Base-by-base conservation (phyloP, 2,329 filamentous ascomycete species). In the Ophiostoma triangulosporum region DNA sequence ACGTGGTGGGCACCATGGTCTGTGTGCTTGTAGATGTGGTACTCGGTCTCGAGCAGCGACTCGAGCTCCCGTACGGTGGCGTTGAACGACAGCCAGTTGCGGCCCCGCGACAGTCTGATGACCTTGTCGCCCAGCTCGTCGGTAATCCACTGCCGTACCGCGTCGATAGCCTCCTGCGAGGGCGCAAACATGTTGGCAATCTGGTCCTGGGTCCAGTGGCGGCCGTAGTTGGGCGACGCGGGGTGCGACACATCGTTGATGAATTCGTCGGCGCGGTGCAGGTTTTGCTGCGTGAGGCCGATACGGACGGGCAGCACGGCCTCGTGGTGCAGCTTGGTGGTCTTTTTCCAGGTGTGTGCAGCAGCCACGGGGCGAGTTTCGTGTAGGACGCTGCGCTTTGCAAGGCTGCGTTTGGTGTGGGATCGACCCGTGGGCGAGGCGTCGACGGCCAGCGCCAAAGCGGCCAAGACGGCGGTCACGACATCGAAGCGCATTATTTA, bases 71-170 rank as follows among this genome's bases (percentile, higher is more conserved):
- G 65, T 3, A 73, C 73, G 6, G 74, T 74, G 8, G 75, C 75
- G 53, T 77, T 70, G 60, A 81, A 78, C 11, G 69, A 65, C 20
- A 80, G 61, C 75, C 77, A 80, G 50, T 72, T 72, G 52, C 73
- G 70, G 27, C 73, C 73, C 40, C 69, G 67, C 0, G 76, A 76
- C 43, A 77, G 70, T 38, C 65, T 65, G 43, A 81, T 68, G 4
- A 75, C 69, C 3, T 67, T 65, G 2, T 63, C 62, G 17, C 68
- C 60, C 43, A 83, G 75, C 5, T 64, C 62, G 20, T 68, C 63
- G 2, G 29, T 32, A n/a, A 82, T 69, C 78, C 78, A 83, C 8
- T 67, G 60, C 59, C 70, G 70, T 29, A 81, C 74, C 1, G 70
- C 64, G 15, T 71, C 65, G 3, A 80, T 70, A 5, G 74, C 66